These are phyloP conservation scores for Aspergillus cavernicola DNA, from an alignment of 495 filamentous ascomycete species.

Conservation along the genomic window DNA sequence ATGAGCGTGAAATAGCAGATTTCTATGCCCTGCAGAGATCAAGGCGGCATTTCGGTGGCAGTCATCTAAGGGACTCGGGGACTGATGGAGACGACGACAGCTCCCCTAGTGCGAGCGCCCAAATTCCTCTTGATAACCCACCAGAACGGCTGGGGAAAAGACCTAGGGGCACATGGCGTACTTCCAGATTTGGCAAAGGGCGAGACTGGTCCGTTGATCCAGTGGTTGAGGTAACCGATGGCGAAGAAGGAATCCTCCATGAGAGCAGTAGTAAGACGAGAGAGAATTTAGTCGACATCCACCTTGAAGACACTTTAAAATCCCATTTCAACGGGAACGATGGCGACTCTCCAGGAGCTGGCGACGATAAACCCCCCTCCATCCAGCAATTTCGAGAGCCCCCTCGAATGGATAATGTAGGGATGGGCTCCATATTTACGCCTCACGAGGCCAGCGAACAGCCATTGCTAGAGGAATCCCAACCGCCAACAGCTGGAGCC, in stretches of 20 bases:
- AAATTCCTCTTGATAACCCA: constrained; percentile 30
- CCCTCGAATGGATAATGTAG: constrained; percentile 27
- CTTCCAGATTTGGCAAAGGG: constrained; percentile 31
- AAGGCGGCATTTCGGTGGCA: constrained; percentile 78
- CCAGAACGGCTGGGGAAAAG: constrained; percentile 38
- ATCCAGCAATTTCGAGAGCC: constrained; percentile 76
- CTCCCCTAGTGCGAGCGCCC: constrained; percentile 56
- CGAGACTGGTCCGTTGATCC: constrained; percentile 26
- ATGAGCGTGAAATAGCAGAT: constrained; percentile 88
- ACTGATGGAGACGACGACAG: constrained; percentile 67
- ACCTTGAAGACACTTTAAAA: constrained; percentile 65
- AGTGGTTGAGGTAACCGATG: constrained; percentile 31
- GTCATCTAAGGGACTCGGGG: constrained; percentile 75
- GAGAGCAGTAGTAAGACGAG: constrained; percentile 54
- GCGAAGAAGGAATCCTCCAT: constrained; percentile 30
- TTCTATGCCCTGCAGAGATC: constrained; percentile 88
- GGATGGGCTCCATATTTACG: constrained; percentile 35
- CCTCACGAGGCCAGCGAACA: constrained; percentile 47
- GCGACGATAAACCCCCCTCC: constrained; percentile 69
- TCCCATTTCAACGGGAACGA: constrained; percentile 43
- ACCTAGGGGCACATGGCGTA: constrained; percentile 53
- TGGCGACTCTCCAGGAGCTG: constrained; percentile 57
- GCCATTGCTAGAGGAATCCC: constrained; percentile 30
- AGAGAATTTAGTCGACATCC: constrained; percentile 81
- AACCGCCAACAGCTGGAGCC: constrained; percentile 40